These are phyloP conservation scores for Trichoderma sp. DNA, from an alignment of 2,329 filamentous ascomycete genomes.

Conservation along the genomic window DNA sequence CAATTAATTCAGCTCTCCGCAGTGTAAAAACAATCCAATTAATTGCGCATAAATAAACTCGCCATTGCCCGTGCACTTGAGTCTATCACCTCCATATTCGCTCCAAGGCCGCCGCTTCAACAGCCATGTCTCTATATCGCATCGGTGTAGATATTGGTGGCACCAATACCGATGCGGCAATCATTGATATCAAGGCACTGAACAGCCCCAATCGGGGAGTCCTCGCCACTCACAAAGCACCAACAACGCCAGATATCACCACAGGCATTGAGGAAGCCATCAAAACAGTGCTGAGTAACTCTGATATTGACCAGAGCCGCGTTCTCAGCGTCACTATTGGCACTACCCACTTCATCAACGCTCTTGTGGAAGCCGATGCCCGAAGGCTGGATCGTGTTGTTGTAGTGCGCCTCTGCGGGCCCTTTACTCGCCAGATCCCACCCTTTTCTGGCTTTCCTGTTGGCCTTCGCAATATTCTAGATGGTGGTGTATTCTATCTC, in stretches of 20 bases:
- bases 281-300: constrained; percentile 38
- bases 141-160: constrained; percentile 44
- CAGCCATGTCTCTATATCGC: constrained; percentile 40
- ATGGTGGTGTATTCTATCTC: constrained; percentile 41
- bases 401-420: constrained; percentile 46
- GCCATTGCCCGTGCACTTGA: no score
- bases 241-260: constrained; percentile 50
- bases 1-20: no score
- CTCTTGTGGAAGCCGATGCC: constrained; percentile 45
- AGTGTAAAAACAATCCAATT: no score
- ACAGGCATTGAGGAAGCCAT: constrained; percentile 47
- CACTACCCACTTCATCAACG: constrained; percentile 50
- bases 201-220: constrained; percentile 39
- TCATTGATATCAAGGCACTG: constrained; percentile 41
- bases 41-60: no score
- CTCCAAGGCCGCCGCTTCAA: no score
- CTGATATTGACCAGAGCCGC: constrained; percentile 35
- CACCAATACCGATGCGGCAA: constrained; percentile 44
- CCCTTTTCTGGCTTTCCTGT: constrained; percentile 47
- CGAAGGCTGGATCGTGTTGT: constrained; percentile 43
- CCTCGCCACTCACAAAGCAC: constrained; percentile 46
- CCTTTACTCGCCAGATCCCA: constrained; percentile 43
- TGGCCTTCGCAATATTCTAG: constrained; percentile 39
- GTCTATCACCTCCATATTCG: no score
- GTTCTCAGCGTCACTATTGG: constrained; percentile 50